Base-by-base conservation (phyloP, 257 asterid species). In the Eucommia ulmoides region DNA sequence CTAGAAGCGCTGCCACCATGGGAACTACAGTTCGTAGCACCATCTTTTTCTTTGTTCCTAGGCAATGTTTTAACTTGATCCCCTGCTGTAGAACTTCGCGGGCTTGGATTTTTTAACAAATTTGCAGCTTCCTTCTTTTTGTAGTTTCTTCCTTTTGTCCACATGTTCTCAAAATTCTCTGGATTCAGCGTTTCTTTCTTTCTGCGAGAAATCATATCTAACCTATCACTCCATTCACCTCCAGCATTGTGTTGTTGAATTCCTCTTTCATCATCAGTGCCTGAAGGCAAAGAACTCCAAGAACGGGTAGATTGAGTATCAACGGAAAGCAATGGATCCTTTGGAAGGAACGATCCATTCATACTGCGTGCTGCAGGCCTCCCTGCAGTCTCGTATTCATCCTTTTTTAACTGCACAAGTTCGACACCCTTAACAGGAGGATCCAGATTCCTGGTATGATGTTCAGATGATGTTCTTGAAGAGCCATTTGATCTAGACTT, bases 131-230 rank as follows among this genome's bases (percentile, higher is more conserved):
- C 86, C 58, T 74, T 80, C 63, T 66, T 73, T 64, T 62, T 75
- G 70, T 85, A 91, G 75, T 79, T 68, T 77, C 75, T 81, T 52
- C 99, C 99, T 67, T 79, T 86, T 9, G 95, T 58, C 99, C 99
- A 86, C 96, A 91, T 79, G 66, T 81, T 87, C 61, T 91, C 99
- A 53, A 86, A 83, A 76, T 86, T 81, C 61, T 91, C 94, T 15
- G 96, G 99, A 45, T 93, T 87, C 74, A 91, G 67, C 53, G 78
- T 82, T 68, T 80, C 77, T 24, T 79, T 79, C 65, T 91, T 91
- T 65, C 84, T 75, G 26, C 75, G 84, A 55, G 99, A 81, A 65
- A 81, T 49, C 42, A 55, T 76, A 55, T 81, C 96, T 21, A 86
- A 75, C 71, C 49, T 72, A 58, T 79, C 83, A 62, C 94, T 89